A percentile compares a stretch with the other conserved stretches of the same genome.
Conservation (phyloP, 352 stramenopile species). For the Phytophthora hibernalis region DNA sequence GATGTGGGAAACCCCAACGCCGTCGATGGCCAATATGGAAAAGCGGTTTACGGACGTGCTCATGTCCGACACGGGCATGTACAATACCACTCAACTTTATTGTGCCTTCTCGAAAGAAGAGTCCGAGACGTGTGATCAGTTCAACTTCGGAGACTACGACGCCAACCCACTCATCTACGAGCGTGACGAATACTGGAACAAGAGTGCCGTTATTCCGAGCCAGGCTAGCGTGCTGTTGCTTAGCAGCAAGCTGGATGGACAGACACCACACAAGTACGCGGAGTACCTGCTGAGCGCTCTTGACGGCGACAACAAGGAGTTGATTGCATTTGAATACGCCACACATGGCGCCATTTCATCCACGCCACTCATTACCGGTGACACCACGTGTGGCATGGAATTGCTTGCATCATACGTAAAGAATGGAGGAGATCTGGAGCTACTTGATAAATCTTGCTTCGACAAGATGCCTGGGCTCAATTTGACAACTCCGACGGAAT, state of each 20-base stretch:
- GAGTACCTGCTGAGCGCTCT: slow-evolving; percentile 33
- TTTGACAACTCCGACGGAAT: background rate
- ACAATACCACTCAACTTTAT: slow-evolving; percentile 36
- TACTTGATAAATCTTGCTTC: slow-evolving; percentile 48
- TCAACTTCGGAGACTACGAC: slow-evolving; percentile 11
- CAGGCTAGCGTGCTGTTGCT: slow-evolving; percentile 47
- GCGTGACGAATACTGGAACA: slow-evolving; percentile 56
- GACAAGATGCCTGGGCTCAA: slow-evolving; percentile 21
- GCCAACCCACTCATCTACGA: slow-evolving; percentile 36
- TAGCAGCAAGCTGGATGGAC: slow-evolving; percentile 39
- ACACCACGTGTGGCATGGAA: slow-evolving; percentile 40
- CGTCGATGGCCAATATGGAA: slow-evolving; percentile 1
- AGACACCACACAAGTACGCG: slow-evolving; percentile 57
- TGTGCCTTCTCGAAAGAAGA: slow-evolving; percentile 52
- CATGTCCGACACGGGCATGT: slow-evolving; percentile 14
- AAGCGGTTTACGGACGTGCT: slow-evolving; percentile 22
- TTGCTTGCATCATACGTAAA: slow-evolving; percentile 46
- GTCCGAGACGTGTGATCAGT: slow-evolving; percentile 27
- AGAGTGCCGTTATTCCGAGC: slow-evolving; percentile 33
- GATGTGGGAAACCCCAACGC: slow-evolving; percentile 46
- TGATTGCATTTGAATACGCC: slow-evolving; percentile 46
- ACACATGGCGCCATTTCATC: slow-evolving; percentile 38
- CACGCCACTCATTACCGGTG: slow-evolving; percentile 15
- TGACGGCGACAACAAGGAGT: slow-evolving; percentile 33
- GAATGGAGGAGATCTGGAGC: slow-evolving; percentile 30